Conservation (phyloP, 2,329 filamentous ascomycete species). For the Colletotrichum coccodes region DNA sequence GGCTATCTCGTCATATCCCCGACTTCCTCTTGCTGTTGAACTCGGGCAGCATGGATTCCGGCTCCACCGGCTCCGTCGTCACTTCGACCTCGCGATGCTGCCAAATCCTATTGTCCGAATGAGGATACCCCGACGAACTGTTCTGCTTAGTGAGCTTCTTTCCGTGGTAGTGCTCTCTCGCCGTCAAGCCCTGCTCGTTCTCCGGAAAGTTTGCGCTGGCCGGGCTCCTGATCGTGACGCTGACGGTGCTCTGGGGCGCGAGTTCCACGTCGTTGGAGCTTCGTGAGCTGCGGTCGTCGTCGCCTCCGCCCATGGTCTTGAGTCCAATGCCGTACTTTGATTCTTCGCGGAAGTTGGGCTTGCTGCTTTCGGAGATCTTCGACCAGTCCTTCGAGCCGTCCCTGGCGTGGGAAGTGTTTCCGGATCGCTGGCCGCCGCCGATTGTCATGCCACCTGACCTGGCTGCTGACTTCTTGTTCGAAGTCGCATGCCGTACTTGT, state of each 20-base stretch:
- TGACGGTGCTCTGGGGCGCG: conserved; percentile 3
- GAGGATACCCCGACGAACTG: not conserved
- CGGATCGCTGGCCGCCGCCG: conserved; percentile 18
- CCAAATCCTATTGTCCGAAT: conserved; percentile 25
- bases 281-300: conserved; percentile 30
- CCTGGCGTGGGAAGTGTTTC: not conserved
- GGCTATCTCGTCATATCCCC: not conserved
- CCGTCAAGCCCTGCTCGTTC: not conserved
- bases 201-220: not conserved
- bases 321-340: conserved; percentile 34
- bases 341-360: conserved; percentile 8
- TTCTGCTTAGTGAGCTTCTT: not conserved
- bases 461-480: conserved; percentile 10
- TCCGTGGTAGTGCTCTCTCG: conserved; percentile 22
- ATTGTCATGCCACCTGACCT: conserved; percentile 22
- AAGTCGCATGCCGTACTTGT: conserved; percentile 5
- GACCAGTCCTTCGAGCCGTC: conserved; percentile 25
- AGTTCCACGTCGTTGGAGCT: conserved; percentile 28
- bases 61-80: conserved; percentile 30
- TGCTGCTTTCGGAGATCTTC: not conserved
- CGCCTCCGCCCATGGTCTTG: conserved; percentile 31
- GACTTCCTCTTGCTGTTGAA: conserved; percentile 18
- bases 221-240: conserved; percentile 20
- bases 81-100: conserved; percentile 29
- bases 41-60: conserved; percentile 14